Base-by-base conservation (phyloP, 2,329 filamentous ascomycete species). In the Aschersonia sp. region DNA sequence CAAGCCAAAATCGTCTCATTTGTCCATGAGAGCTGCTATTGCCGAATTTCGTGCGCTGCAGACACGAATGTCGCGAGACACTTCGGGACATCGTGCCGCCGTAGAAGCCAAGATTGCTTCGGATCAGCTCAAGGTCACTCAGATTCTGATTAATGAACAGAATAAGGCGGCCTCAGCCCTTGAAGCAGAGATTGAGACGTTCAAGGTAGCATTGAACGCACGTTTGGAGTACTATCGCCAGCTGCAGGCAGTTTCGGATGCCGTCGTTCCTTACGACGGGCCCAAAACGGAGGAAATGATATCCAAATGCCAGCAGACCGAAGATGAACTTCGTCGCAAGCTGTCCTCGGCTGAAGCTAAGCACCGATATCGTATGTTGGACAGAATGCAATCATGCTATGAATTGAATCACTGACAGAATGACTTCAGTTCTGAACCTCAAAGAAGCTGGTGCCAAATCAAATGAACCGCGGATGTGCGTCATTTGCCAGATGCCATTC, bases 151-250 rank as follows among this genome's bases (percentile, higher is more conserved):
- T 41, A 66, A 53, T 4, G 63, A 71, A 43, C 78, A 82, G 55
- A 68, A 54, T 35, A 80, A 80, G 56, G 68, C 65, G 1, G 57
- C 61, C 0, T 51, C 58, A 2, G 63, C 62, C 4, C 61, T 83
- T 9, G 80, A 86, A 51, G 77, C 77, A 50, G 89, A 96, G 61
- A 67, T 88, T 5, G 82, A 91, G 44, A 68, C 80, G 31, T 92
- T 94, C 60, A 83, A 80, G 31, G 71, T 73, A 12, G 79, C 84
- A 0, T 89, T 94, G 79, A 97, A 97, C 57, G 73, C 80, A 40
- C 82, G 92, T 10, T 67, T 96, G 1, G 88, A 92, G 49, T 97
- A 89, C 60, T 97, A 97, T 60, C 80, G 84, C 4, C 89, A 96
- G 58, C 72, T 97, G 9, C 92, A 97, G 59, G 77, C 79, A 30